Evolutionary conservation across 305 asterid genomes (phyloP).

Genomic region (Rubia peregrina): DNA sequence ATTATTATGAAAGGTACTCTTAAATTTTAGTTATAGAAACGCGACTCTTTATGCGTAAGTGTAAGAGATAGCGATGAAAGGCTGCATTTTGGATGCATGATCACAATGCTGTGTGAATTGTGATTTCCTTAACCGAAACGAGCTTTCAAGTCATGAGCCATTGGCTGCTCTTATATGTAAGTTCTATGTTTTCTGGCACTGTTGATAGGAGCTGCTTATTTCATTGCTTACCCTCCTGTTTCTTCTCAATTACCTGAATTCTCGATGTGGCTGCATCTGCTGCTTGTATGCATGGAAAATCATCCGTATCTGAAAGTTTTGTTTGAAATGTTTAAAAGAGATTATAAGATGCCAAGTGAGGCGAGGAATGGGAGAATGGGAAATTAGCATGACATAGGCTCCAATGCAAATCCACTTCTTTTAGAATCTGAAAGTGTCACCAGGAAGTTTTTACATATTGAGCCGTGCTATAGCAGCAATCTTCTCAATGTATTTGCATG

Average conservation of each 20-base stretch:
- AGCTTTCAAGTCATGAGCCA: background rate
- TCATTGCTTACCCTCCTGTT: no score
- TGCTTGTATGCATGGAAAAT: no score
- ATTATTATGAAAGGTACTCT: constrained; percentile 57
- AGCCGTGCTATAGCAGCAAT: background rate
- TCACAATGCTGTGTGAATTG: background rate
- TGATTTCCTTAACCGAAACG: background rate
- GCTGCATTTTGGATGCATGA: background rate
- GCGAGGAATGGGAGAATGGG: background rate
- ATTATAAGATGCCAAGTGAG: background rate
- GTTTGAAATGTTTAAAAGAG: background rate
- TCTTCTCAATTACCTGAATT: background rate
- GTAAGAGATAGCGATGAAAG: background rate
- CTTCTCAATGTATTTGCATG: background rate
- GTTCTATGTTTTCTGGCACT: background rate
- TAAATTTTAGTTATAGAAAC: background rate
- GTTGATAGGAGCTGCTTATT: no score
- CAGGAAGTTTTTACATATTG: background rate
- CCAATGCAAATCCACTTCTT: background rate
- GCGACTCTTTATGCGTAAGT: background rate
- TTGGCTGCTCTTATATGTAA: background rate
- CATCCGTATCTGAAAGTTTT: background rate
- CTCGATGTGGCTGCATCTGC: no score
- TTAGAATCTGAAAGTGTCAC: background rate
- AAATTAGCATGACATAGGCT: background rate